Evolutionary conservation across 1,139 yeast genomes (phyloP).

Genomic region (Debaryomyces subglobosus): DNA sequence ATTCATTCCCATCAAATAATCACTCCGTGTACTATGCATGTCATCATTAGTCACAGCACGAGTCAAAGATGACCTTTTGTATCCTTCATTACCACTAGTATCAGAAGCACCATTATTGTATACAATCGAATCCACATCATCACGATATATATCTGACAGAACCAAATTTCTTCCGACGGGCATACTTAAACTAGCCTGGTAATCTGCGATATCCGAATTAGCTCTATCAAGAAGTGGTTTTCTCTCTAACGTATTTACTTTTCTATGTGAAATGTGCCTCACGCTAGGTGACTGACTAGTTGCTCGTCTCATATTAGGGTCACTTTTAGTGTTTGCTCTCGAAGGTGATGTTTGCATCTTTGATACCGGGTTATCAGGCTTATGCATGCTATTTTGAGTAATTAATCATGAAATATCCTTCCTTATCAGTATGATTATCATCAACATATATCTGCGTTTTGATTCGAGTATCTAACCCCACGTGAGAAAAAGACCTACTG

Average conservation of each 20-base stretch:
- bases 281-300: conserved; percentile 37
- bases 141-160: neutral
- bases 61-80: neutral
- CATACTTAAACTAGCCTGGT: neutral
- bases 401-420: neutral
- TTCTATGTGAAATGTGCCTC: conserved; percentile 33
- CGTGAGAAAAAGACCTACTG: neutral
- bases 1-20: conserved; percentile 22
- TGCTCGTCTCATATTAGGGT: conserved; percentile 15
- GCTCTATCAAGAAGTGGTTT: conserved; percentile 22
- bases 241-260: conserved; percentile 32
- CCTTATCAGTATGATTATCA: neutral
- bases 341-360: neutral
- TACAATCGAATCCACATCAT: conserved; percentile 4
- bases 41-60: neutral
- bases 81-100: neutral
- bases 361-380: neutral
- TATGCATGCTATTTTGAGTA: neutral
- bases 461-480: neutral
- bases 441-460: neutral
- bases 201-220: conserved; percentile 1
- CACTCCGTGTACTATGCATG: neutral
- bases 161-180: neutral
- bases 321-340: neutral
- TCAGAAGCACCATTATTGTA: neutral